Conservation (phyloP, 2,329 filamentous ascomycete genomes). For the Penicillium sp. region DNA sequence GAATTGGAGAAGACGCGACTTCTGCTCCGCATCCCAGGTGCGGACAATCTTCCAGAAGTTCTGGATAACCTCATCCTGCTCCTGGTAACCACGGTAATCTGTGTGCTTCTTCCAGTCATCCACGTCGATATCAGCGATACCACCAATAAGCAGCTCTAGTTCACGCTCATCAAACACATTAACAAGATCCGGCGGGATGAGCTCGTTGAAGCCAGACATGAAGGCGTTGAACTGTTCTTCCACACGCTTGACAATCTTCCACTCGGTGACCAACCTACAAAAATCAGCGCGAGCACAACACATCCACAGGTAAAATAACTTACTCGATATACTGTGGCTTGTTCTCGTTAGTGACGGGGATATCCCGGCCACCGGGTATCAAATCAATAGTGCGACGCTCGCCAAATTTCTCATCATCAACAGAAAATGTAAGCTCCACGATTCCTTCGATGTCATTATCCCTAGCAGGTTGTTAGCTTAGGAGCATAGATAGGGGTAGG, state of each 20-base stretch:
- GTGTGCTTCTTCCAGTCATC: constrained; percentile 99
- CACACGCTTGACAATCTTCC: constrained; percentile 98
- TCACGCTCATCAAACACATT: constrained; percentile 99
- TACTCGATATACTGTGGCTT: constrained; percentile 98
- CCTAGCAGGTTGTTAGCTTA: constrained; percentile 32
- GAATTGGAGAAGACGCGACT: constrained; percentile 92
- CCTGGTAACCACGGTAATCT: constrained; percentile 97
- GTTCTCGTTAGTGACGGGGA: constrained; percentile 97
- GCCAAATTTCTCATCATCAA: constrained; percentile 95
- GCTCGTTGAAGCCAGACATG: constrained; percentile 94
- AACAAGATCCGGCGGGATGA: constrained; percentile 93
- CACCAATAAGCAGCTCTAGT: constrained; percentile 91
- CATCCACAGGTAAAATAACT: constrained; percentile 31
- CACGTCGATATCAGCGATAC: constrained; percentile 99
- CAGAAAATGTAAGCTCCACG: constrained; percentile 92
- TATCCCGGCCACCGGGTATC: constrained; percentile 84
- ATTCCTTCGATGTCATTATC: constrained; percentile 97
- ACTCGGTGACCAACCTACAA: constrained; percentile 83
- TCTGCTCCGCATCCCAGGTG: constrained; percentile 97
- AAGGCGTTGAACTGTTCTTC: constrained; percentile 98
- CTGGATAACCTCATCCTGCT: constrained; percentile 94
- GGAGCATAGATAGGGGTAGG: background rate
- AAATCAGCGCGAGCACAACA: background rate
- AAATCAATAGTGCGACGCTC: constrained; percentile 92
- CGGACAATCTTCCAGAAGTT: constrained; percentile 98